Base-by-base conservation (phyloP, 1,139 yeast genomes). In the Arxiozyma heterogenica region DNA sequence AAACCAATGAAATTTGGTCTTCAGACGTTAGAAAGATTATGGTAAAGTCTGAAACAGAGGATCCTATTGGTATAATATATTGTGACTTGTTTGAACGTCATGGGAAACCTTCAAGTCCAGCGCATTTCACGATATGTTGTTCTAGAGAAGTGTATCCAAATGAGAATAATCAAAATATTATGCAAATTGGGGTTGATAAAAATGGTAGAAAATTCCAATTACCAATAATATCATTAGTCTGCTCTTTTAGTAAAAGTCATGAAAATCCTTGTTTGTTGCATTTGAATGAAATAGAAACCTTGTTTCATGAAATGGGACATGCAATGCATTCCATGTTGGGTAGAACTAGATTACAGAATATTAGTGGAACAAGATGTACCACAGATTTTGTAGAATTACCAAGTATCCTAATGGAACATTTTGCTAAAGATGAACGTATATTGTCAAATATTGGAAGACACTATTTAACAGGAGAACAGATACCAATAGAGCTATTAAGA, bases 281-380 rank as follows among this genome's bases (percentile, higher is more conserved):
- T 9, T 75, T 88, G 57, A 81, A 78, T 55, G 98, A 94, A 64
- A 91, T 93, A 5, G 96, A 91, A 64, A 93, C 98, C 0, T 73
- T 93, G 41, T 93, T 94, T 73, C 99, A 93, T 70, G 99, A 93
- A 70, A 90, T 93, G 96, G 99, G 99, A 0, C 99, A 93, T 71
- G 98, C 98, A 1, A 86, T 93, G 82, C 98, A 93, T 69, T 89
- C 97, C 7, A 91, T 93, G 97, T 74, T 93, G 34, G 98, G 98
- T 0, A 77, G 93, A 57, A 93, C 98, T 0, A 78, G 83, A 49
- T 73, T 93, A 51, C 98, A 94, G 66, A 94, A 91, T 66, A 84
- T 93, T 18, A 84, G 95, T 25, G 98, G 99, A 1, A 93, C 98
- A 0, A 76, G 99, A 57, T 93, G 98, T 66, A 87, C 90, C 8